Conservation (phyloP, 2,329 filamentous ascomycete genomes). For the Juglanconis oblonga region DNA sequence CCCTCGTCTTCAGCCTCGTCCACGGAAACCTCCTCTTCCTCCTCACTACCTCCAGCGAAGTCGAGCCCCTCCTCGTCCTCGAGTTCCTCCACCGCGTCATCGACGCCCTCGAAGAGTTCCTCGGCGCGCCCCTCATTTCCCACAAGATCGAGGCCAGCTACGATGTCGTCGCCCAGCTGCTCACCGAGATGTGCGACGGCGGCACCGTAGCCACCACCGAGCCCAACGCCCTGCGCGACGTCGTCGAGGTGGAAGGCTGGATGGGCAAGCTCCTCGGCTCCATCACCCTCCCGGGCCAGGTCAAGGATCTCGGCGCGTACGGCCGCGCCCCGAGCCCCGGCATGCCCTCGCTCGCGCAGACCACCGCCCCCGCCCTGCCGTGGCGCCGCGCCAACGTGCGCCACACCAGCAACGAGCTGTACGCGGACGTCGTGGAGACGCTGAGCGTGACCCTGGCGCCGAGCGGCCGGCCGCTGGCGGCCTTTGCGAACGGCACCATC, state of each 20-base stretch:
- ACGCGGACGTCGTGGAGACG: conserved; percentile 92
- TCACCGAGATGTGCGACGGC: conserved; percentile 95
- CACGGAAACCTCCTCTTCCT: conserved; percentile 87
- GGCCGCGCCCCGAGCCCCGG: conserved; percentile 12
- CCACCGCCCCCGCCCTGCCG: conserved; percentile 58
- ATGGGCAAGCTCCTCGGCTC: conserved; percentile 85
- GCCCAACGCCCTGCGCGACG: conserved; percentile 84
- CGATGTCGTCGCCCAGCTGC: conserved; percentile 87
- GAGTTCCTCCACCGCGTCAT: conserved; percentile 93
- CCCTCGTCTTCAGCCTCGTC: conserved; percentile 81
- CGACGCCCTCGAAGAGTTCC: conserved; percentile 90
- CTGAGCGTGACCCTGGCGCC: conserved; percentile 85
- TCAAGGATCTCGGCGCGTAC: conserved; percentile 16
- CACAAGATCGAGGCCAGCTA: conserved; percentile 86
- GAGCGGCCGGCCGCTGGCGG: conserved; percentile 81
- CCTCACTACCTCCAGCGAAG: conserved; percentile 79
- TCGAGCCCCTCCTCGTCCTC: conserved; percentile 83
- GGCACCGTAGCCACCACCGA: conserved; percentile 89
- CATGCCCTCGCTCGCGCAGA: conserved; percentile 23
- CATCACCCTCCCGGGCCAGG: conserved; percentile 70
- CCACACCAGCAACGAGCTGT: conserved; percentile 95
- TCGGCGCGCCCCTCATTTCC: conserved; percentile 81
- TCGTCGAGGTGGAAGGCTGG: conserved; percentile 88
- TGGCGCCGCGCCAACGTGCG: conserved; percentile 91
- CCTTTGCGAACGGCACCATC: conserved; percentile 87